Conservation (phyloP, 1,284 basidiomycete genomes). For the Pseudozyma thailandica region DNA sequence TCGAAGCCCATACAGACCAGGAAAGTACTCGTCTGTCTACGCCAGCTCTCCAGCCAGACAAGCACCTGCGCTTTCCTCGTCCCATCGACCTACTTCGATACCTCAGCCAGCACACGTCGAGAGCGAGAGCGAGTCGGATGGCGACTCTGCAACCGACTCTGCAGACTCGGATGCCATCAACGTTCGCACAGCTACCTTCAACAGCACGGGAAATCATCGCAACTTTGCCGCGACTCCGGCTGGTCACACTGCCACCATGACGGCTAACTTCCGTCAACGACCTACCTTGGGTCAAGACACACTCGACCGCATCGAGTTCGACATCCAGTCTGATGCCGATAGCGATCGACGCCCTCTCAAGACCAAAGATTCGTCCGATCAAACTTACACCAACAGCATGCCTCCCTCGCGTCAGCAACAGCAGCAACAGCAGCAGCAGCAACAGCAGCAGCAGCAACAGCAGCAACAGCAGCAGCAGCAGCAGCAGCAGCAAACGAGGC, state of each 20-base stretch:
- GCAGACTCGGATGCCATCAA: conserved; percentile 33
- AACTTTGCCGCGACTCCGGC: conserved; percentile 46
- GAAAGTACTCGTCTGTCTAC: conserved; percentile 25
- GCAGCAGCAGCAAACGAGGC: conserved; percentile 9
- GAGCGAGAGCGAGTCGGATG: conserved; percentile 43
- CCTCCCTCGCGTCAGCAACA: conserved; percentile 2
- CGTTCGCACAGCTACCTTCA: conserved; percentile 25
- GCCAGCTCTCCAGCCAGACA: conserved; percentile 3
- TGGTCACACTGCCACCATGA: conserved; percentile 38
- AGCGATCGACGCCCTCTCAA: conserved; percentile 21
- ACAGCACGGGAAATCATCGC: conserved; percentile 53
- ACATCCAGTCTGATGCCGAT: conserved; percentile 39
- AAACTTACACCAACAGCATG: conserved; percentile 1
- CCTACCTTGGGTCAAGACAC: conserved; percentile 46
- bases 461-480: conserved; percentile 5
- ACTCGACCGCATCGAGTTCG: conserved; percentile 46
- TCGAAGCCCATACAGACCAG: conserved; percentile 34
- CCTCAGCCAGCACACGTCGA: conserved; percentile 34
- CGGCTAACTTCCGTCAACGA: conserved; percentile 25
- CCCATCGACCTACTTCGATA: background rate
- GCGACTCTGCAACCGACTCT: conserved; percentile 40
- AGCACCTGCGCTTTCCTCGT: conserved; percentile 8
- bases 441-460: conserved; percentile 6
- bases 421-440: too few relatives aligned
- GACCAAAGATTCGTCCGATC: background rate